phyloP scores from a whole-genome alignment of 495 filamentous ascomycete genomes.

The Aspergillus avenaceus region DNA sequence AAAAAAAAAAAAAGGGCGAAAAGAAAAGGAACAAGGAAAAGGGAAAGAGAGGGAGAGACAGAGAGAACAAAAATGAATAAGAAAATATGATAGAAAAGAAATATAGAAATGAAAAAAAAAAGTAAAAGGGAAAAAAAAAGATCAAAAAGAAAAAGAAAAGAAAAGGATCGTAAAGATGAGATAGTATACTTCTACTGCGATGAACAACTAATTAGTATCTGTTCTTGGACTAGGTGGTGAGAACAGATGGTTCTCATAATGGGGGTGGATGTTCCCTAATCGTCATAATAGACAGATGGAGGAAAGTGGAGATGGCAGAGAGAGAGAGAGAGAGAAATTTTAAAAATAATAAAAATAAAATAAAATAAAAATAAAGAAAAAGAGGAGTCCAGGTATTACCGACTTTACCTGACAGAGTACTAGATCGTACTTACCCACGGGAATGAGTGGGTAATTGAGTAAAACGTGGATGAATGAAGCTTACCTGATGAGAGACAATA shows the following conservation, averaged over 20 bases:
- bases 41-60: neutral
- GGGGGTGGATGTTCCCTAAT: slow-evolving; percentile 6
- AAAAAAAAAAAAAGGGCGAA: neutral
- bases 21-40: neutral
- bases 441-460: neutral
- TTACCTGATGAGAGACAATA: neutral
- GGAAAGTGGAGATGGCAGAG: slow-evolving; percentile 32
- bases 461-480: slow-evolving; percentile 17
- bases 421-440: slow-evolving; percentile 1
- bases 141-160: neutral
- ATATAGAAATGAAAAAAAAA: neutral
- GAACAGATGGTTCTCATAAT: neutral
- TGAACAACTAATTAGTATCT: neutral
- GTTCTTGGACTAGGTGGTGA: neutral
- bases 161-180: neutral
- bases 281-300: slow-evolving; percentile 10
- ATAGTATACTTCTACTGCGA: neutral
- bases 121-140: neutral
- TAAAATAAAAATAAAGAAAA: too few relatives aligned
- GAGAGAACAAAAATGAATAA: neutral
- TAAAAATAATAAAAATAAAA: too few relatives aligned
- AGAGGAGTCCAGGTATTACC: neutral
- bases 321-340: slow-evolving; percentile 8
- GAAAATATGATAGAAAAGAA: neutral
- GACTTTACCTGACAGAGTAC: neutral